Conservation (phyloP, 768 basidiomycete genomes). For the Tulasnella sp. region DNA sequence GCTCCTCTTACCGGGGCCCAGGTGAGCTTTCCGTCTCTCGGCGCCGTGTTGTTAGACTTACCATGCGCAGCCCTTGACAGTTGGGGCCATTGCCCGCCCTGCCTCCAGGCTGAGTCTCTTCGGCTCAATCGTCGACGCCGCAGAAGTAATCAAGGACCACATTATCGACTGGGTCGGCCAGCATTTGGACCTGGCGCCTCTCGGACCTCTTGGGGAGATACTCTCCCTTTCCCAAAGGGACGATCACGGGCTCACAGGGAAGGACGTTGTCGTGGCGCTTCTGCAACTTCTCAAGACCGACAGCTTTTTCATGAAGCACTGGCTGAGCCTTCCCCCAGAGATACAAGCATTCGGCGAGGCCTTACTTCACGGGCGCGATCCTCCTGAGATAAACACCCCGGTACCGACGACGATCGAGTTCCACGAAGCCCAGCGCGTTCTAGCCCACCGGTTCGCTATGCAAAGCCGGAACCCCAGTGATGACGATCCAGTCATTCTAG, state of each 20-base stretch:
- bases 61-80: neutral
- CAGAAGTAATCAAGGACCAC: neutral
- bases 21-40: neutral
- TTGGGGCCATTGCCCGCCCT: neutral
- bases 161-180: neutral
- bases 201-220: neutral
- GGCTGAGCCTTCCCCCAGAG: neutral
- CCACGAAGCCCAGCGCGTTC: neutral
- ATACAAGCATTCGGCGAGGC: neutral
- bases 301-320: neutral
- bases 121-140: neutral
- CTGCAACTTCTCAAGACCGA: neutral
- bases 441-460: neutral
- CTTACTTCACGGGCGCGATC: neutral
- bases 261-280: neutral
- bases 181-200: neutral
- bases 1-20: neutral
- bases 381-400: neutral
- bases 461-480: neutral
- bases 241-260: neutral
- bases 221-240: neutral
- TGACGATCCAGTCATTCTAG: neutral
- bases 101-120: neutral
- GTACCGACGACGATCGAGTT: neutral
- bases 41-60: neutral